Evolutionary conservation across 768 basidiomycete genomes (phyloP).

Genomic region (Tricholoma bakamatsutake): DNA sequence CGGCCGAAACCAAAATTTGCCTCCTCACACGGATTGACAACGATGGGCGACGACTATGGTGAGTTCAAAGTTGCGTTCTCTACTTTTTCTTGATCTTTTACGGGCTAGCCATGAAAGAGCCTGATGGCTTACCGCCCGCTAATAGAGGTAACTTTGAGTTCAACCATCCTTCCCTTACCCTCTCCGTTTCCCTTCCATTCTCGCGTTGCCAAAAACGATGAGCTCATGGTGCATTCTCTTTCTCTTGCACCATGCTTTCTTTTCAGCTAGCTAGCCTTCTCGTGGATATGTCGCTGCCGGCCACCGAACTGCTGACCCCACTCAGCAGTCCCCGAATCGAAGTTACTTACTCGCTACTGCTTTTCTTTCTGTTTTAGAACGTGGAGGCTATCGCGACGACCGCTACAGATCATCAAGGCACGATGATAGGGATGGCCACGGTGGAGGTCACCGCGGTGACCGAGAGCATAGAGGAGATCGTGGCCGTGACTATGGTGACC

Average conservation of each 20-base stretch:
- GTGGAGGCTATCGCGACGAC: constrained; percentile 56
- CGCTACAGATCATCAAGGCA: constrained; percentile 64
- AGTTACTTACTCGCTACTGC: constrained; percentile 46
- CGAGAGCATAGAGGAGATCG: constrained; percentile 42
- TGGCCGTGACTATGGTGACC: constrained; percentile 28
- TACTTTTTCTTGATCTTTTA: constrained; percentile 18
- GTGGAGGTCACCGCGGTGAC: constrained; percentile 44
- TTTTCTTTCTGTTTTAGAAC: constrained; percentile 44
- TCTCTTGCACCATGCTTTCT: constrained; percentile 49
- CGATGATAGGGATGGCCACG: constrained; percentile 46
- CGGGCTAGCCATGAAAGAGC: constrained; percentile 13
- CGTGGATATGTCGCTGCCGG: constrained; percentile 30
- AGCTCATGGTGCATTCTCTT: constrained; percentile 60
- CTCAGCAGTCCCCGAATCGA: constrained; percentile 28
- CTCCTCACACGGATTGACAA: constrained; percentile 12
- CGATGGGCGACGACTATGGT: constrained; percentile 54
- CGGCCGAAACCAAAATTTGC: constrained; percentile 16
- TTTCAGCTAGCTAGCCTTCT: constrained; percentile 63
- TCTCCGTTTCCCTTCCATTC: constrained; percentile 13
- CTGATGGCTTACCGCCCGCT: constrained; percentile 9
- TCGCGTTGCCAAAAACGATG: constrained; percentile 38
- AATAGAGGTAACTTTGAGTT: constrained; percentile 21
- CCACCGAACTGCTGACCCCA: constrained; percentile 32
- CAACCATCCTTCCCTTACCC: constrained; percentile 4
- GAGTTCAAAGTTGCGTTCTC: constrained; percentile 29